Conservation (phyloP, 2,329 filamentous ascomycete species). For the Zasmidium citrigriseum region DNA sequence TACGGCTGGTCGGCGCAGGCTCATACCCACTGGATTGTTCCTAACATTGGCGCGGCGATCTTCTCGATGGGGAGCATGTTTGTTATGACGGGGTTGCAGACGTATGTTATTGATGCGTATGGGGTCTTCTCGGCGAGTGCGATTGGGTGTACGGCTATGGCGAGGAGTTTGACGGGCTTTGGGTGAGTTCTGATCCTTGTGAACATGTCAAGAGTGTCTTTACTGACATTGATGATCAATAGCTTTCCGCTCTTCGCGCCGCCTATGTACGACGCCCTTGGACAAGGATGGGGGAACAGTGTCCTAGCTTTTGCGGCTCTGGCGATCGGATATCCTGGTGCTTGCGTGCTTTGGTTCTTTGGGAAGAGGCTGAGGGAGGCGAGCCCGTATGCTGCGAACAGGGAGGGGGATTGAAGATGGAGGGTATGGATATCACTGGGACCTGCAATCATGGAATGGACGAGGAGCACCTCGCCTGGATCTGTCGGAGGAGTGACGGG, state of each 20-base stretch:
- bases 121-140: constrained; percentile 48
- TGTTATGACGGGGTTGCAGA: constrained; percentile 57
- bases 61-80: constrained; percentile 55
- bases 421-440: neutral
- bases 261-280: constrained; percentile 46
- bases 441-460: too few species aligned
- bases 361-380: constrained; percentile 32
- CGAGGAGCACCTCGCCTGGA: too few species aligned
- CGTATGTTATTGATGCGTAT: constrained; percentile 60
- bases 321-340: constrained; percentile 50
- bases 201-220: neutral
- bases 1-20: constrained; percentile 60
- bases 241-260: constrained; percentile 60
- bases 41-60: constrained; percentile 58
- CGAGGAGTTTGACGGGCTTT: constrained; percentile 57
- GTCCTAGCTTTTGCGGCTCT: constrained; percentile 58
- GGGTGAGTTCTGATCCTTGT: constrained; percentile 35
- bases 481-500: too few species aligned
- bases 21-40: constrained; percentile 56
- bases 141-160: constrained; percentile 54
- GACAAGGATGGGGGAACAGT: constrained; percentile 51
- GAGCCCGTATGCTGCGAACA: constrained; percentile 28
- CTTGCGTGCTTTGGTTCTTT: constrained; percentile 43
- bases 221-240: neutral
- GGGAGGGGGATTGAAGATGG: neutral